Base-by-base conservation (phyloP, 1,284 basidiomycete species). In the Tremellales sp. region DNA sequence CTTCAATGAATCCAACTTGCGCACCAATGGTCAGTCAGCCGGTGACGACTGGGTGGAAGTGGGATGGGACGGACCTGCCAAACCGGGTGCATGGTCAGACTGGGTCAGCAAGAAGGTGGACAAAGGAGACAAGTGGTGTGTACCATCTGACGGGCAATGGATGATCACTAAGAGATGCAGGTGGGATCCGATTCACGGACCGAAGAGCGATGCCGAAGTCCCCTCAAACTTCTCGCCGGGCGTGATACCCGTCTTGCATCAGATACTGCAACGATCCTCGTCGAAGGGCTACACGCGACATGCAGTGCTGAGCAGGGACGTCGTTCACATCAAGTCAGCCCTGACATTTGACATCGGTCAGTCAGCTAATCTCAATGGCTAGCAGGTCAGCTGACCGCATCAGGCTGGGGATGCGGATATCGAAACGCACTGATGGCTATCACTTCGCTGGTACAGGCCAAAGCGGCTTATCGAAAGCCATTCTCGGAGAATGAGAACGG, bases 381-480 rank as follows among this genome's bases (percentile, higher is more conserved):
- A 37, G n/a, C 22, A 12, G 13, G 22, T 7, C 17, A 43, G 11
- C 33, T 48, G 33, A 52, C 40, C 26, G n/a, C n/a, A 11, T 5
- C 29, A 67, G 64, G 62, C 5, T 75, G 73, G 72, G 72, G 73
- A 12, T 76, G 74, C 50, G 72, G 73, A 15, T 91, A 92, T 66
- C 84, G 89, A 26, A 92, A 91, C 65, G 89, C 85, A 61, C 61
- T 88, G 49, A 92, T 93, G 85, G 77, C 79, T 3, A 88, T 89
- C 56, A 78, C 85, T 1, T 79, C 82, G 4, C 77, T 92, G 15
- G 80, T 86, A 75, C 77, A 78, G 40, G 41, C 58, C 6, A 23
- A 54, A 3, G 57, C 61, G 2, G 36, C 46, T 2, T 66, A 69
- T 48, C 43, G 45, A 10, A 17, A 48, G 3, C 40, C 64, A 2